Evolutionary conservation across 2,329 filamentous ascomycete genomes (phyloP).

Genomic region (Nigrospora sphaerica): DNA sequence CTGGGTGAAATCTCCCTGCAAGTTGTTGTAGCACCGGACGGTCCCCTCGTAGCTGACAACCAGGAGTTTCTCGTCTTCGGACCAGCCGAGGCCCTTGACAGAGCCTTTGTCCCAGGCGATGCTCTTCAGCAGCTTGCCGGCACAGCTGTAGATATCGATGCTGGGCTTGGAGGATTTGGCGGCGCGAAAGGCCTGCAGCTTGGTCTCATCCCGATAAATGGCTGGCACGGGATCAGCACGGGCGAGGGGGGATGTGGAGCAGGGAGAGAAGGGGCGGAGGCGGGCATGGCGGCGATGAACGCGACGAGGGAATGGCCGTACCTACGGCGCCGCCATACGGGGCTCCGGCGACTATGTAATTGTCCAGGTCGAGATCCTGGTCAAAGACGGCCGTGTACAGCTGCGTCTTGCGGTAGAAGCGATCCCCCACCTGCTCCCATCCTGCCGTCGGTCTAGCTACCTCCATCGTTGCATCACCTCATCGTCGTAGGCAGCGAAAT

Average conservation of each 20-base stretch:
- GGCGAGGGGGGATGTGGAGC: no score
- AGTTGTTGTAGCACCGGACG: conserved; percentile 80
- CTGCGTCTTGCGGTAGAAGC: conserved; percentile 91
- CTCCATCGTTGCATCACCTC: conserved; percentile 41
- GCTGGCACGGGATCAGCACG: conserved; percentile 40
- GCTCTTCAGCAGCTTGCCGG: conserved; percentile 78
- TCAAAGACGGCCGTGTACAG: conserved; percentile 93
- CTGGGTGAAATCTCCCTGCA: conserved; percentile 92
- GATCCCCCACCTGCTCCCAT: conserved; percentile 90
- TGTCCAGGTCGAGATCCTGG: conserved; percentile 87
- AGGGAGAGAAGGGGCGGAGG: not conserved
- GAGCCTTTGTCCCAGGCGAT: conserved; percentile 88
- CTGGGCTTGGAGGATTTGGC: conserved; percentile 67
- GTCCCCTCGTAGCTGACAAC: conserved; percentile 85
- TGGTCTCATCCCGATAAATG: conserved; percentile 80
- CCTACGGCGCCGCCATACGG: conserved; percentile 91
- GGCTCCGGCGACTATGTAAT: conserved; percentile 85
- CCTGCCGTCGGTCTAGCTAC: conserved; percentile 66
- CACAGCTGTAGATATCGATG: conserved; percentile 91
- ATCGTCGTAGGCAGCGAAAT: conserved; percentile 10
- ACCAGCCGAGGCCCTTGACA: conserved; percentile 90
- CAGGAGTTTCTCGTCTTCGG: conserved; percentile 85
- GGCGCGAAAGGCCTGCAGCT: conserved; percentile 71
- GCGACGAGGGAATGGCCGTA: conserved; percentile 36
- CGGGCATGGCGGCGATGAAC: not conserved